Evolutionary conservation across 441 rosid genomes (phyloP).

Genomic region (Dalechampia spathulata): DNA sequence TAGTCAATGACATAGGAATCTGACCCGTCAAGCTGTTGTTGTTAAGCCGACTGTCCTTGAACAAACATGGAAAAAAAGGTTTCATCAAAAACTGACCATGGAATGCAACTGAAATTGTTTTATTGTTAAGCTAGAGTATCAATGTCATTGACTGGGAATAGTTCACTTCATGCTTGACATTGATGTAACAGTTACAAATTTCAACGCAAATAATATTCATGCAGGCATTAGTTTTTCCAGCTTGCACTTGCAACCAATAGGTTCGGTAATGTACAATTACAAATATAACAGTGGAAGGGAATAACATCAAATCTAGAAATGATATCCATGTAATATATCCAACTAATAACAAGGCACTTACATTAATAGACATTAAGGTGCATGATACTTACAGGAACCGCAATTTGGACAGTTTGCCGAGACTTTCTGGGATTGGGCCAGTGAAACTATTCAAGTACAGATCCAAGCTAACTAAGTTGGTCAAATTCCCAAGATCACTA

Average conservation of each 20-base stretch:
- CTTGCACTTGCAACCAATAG: too few relatives aligned
- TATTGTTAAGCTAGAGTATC: background rate
- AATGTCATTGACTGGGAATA: background rate
- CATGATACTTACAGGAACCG: slow-evolving; percentile 85
- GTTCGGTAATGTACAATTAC: too few relatives aligned
- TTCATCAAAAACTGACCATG: slow-evolving; percentile 11
- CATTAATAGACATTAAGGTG: background rate
- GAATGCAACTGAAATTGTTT: background rate
- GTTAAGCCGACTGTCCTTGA: slow-evolving; percentile 82
- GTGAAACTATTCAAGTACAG: slow-evolving; percentile 86
- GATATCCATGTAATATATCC: too few relatives aligned
- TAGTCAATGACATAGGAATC: slow-evolving; percentile 81
- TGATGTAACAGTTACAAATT: background rate
- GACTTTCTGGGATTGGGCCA: slow-evolving; percentile 81
- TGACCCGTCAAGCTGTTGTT: slow-evolving; percentile 83
- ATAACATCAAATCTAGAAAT: background rate
- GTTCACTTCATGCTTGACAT: too few relatives aligned
- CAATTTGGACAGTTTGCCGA: slow-evolving; percentile 74
- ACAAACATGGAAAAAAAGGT: slow-evolving; percentile 21
- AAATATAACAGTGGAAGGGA: background rate
- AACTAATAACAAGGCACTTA: background rate
- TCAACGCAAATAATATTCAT: too few relatives aligned
- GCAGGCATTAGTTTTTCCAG: background rate
- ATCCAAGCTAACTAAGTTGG: slow-evolving; percentile 97
- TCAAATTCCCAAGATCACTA: slow-evolving; percentile 83